These are phyloP conservation scores for Gomphus bonarii DNA, from an alignment of 1,284 basidiomycete species.

Conservation along the genomic window DNA sequence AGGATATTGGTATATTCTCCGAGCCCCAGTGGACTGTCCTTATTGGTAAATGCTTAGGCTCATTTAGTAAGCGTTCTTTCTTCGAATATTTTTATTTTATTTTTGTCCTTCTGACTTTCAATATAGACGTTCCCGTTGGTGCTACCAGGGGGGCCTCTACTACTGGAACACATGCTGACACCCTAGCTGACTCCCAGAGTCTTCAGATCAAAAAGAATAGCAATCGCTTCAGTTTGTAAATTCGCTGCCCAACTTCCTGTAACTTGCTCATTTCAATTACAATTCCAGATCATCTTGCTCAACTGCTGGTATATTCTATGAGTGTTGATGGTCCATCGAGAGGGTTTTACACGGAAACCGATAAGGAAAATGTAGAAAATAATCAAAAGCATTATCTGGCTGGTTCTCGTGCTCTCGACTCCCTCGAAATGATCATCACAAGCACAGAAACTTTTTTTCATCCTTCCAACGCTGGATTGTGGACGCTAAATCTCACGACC, in stretches of 20 bases:
- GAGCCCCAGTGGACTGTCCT: constrained; percentile 80
- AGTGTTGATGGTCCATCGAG: constrained; percentile 65
- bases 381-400: constrained; percentile 52
- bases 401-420: constrained; percentile 85
- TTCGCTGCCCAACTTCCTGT: background rate
- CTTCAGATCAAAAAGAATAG: constrained; percentile 72
- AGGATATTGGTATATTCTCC: constrained; percentile 83
- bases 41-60: constrained; percentile 78
- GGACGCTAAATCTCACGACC: constrained; percentile 59
- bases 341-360: constrained; percentile 28
- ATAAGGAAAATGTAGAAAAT: constrained; percentile 15
- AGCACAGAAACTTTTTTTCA: constrained; percentile 93
- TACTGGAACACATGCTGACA: constrained; percentile 61
- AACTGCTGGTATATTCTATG: constrained; percentile 88
- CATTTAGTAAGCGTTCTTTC: constrained; percentile 60
- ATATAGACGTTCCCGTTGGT: constrained; percentile 63
- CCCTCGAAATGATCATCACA: constrained; percentile 81
- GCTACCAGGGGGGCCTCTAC: constrained; percentile 47
- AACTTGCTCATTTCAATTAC: background rate
- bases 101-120: constrained; percentile 2
- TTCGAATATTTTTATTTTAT: constrained; percentile 8
- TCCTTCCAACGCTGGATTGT: constrained; percentile 70
- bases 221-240: constrained; percentile 52
- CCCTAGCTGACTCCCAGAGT: constrained; percentile 49
- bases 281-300: constrained; percentile 64